A percentile compares a stretch with the other conserved stretches of the same genome.
phyloP scores from a whole-genome alignment of 2,329 filamentous ascomycete species.

The Trichoderma semiorbis region DNA sequence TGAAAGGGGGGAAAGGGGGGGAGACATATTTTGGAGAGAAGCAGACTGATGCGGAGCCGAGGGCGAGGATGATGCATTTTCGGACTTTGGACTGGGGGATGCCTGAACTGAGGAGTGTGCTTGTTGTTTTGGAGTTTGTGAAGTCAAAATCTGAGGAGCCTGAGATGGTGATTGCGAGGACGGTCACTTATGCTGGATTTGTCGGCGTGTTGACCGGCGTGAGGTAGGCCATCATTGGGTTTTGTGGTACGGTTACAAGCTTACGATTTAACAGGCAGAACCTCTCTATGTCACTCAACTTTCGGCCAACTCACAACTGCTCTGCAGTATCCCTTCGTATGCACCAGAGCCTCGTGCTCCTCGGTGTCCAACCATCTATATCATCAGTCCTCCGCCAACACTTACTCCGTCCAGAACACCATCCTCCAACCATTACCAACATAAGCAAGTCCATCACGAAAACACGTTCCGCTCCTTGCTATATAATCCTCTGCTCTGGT shows the following conservation, averaged over 20 bases:
- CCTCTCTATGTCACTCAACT: background rate
- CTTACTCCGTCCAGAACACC: background rate
- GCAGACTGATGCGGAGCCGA: background rate
- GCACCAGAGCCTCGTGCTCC: background rate
- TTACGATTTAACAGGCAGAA: background rate
- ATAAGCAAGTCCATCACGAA: background rate
- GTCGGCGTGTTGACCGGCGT: background rate
- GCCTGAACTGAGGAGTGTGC: background rate
- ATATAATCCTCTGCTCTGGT: background rate
- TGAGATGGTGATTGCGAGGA: background rate
- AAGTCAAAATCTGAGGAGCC: background rate
- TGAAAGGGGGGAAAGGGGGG: background rate
- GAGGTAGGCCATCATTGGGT: background rate
- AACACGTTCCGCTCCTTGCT: background rate
- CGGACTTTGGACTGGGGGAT: background rate
- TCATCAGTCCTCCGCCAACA: background rate
- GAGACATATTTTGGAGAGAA: background rate
- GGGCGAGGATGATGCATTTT: background rate
- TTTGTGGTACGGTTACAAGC: background rate
- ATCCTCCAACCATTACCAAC: background rate
- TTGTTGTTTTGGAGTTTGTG: background rate
- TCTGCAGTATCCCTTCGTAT: background rate
- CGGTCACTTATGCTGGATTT: background rate
- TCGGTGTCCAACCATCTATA: background rate
- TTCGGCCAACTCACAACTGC: background rate